Conservation (phyloP, 2,329 filamentous ascomycete species). For the Penicillium polonicum region DNA sequence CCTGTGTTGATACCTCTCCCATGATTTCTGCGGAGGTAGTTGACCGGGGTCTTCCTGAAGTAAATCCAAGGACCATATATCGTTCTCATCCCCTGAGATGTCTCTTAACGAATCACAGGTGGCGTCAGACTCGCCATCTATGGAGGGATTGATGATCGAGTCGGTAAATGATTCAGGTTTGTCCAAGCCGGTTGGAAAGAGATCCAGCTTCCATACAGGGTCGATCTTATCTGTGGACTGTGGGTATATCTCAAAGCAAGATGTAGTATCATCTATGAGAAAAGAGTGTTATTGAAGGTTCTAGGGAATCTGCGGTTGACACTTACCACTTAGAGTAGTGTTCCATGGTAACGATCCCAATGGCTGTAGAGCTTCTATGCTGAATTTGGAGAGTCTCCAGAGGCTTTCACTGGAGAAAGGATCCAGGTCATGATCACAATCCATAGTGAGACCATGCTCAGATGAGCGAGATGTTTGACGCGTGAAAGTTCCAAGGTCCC, state of each 20-base stretch:
- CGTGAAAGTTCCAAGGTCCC: constrained; percentile 13
- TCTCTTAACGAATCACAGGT: constrained; percentile 3
- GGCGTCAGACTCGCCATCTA: constrained; percentile 20
- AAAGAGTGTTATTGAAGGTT: constrained; percentile 4
- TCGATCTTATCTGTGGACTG: constrained; percentile 25
- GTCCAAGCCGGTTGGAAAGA: constrained; percentile 30
- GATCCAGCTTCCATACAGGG: constrained; percentile 34
- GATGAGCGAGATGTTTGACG: constrained; percentile 9
- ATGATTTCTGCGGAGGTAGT: constrained; percentile 34
- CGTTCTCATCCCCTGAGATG: constrained; percentile 17
- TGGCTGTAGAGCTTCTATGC: constrained; percentile 37
- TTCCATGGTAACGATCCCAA: constrained; percentile 39
- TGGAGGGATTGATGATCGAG: constrained; percentile 19
- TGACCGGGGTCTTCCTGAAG: constrained; percentile 17
- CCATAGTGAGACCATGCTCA: constrained; percentile 29
- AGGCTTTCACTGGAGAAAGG: constrained; percentile 39
- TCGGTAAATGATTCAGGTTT: constrained; percentile 23
- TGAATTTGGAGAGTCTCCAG: constrained; percentile 42
- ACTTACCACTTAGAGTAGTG: constrained; percentile 35
- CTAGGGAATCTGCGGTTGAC: background rate
- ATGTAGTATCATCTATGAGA: constrained; percentile 13
- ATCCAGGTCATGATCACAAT: constrained; percentile 27
- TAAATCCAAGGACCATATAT: constrained; percentile 39
- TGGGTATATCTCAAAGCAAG: constrained; percentile 24
- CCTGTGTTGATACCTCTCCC: constrained; percentile 43